phyloP scores from a whole-genome alignment of 169 alveolate genomes.

The Eimeria praecox region DNA sequence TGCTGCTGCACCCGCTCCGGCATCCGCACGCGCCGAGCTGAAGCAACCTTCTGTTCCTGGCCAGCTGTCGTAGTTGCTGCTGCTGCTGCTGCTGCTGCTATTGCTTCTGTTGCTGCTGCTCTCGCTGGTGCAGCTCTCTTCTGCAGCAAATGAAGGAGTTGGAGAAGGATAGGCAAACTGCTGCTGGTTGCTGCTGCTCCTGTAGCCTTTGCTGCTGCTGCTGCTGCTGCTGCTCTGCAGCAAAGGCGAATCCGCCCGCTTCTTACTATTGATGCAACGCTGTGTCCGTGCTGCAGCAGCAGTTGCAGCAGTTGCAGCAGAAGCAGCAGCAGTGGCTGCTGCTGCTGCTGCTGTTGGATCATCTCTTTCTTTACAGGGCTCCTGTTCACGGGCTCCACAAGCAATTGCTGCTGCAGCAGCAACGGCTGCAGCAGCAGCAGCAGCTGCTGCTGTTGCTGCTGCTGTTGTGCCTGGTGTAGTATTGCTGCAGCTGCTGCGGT shows the following conservation, averaged over 20 bases:
- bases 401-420: not conserved
- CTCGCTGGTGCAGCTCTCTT: not conserved
- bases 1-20: not conserved
- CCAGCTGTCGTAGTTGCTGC: not conserved
- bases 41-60: not conserved
- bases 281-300: not conserved
- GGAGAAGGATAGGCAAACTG: not conserved
- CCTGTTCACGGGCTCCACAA: not conserved
- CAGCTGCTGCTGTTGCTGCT: constrained; percentile 1
- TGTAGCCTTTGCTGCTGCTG: not conserved
- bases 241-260: not conserved
- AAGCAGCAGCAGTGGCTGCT: constrained; percentile 17
- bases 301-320: not conserved
- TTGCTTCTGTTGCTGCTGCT: not conserved
- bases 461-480: not conserved
- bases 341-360: constrained; percentile 40
- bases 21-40: not conserved
- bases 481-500: constrained; percentile 26
- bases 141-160: not conserved
- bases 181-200: constrained; percentile 7
- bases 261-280: not conserved
- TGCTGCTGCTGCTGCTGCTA: constrained; percentile 50
- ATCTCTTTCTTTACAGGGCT: not conserved
- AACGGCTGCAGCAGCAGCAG: not conserved
- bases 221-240: not conserved